Base-by-base conservation (phyloP, 257 asterid species). In the Solanum acaule region DNA sequence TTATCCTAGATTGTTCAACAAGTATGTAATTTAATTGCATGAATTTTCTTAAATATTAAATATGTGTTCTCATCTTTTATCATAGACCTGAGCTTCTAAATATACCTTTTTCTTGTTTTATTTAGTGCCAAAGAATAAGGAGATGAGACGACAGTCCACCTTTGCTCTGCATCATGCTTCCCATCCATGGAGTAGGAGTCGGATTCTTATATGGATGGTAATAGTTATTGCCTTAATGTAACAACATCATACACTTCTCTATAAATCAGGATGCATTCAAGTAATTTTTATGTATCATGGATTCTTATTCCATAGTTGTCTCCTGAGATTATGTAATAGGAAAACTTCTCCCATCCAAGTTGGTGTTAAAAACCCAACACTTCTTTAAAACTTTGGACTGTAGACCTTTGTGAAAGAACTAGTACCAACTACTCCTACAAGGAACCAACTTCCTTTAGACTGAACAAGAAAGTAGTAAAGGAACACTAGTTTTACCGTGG, bases 161-260 rank as follows among this genome's bases (percentile, higher is more conserved):
- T 96, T 96, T 22, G 95, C 96, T 8, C 87, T 93, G 81, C 96
- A 96, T 89, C 99, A 93, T 73, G 98, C 99, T n/a, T 94, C 98
- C 84, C 99, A 96, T 93, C 99, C 99, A 23, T 96, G 99, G 99
- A 95, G 92, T 71, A 91, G 94, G 89, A 96, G 92, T 88, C 96
- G 93, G 84, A 87, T 94, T 89, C 95, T 96, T 73, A 96, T 96
- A 37, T 96, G 99, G 99, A 95, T 96, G 98, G 99, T 96, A 90
- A 87, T 67, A 75, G 22, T 84, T 86, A 87, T 86, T 33, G 25
- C 83, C 65, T 25, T 27, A 16, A 16, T 81, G 6, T 18, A 14
- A 44, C 25, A 2, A 78, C 61, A 40, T 7, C 59, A 7, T 14
- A 78, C 84, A 6, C 59, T 77, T 40, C 3, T 76, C 6, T 38